These are phyloP conservation scores for Trichosporon inkin DNA, from an alignment of 1,284 basidiomycete species.

Conservation along the genomic window DNA sequence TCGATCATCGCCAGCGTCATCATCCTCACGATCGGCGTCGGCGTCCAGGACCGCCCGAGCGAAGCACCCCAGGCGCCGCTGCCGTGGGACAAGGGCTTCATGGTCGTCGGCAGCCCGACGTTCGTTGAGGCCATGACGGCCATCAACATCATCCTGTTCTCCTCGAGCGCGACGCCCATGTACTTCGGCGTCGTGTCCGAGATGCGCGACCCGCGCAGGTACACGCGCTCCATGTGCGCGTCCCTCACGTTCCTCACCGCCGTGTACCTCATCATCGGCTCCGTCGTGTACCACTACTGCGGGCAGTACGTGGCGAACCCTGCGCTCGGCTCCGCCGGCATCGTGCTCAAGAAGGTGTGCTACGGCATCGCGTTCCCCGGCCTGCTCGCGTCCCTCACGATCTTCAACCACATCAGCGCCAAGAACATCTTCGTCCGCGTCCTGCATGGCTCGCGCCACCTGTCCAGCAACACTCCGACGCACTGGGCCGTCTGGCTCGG, in stretches of 20 bases:
- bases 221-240: slow-evolving; percentile 22
- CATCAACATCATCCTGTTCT: slow-evolving; percentile 21
- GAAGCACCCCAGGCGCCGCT: slow-evolving; percentile 34
- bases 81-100: slow-evolving; percentile 35
- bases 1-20: slow-evolving; percentile 32
- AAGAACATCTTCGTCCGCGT: slow-evolving; percentile 62
- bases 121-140: slow-evolving; percentile 31
- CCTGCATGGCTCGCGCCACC: slow-evolving; percentile 58
- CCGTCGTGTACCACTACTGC: slow-evolving; percentile 36
- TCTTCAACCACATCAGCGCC: slow-evolving; percentile 51
- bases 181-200: slow-evolving; percentile 26
- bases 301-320: slow-evolving; percentile 32
- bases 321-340: slow-evolving; percentile 33
- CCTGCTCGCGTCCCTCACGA: slow-evolving; percentile 37
- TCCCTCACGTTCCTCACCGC: slow-evolving; percentile 24
- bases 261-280: slow-evolving; percentile 28
- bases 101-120: slow-evolving; percentile 28
- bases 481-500: slow-evolving; percentile 58
- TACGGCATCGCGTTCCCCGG: slow-evolving; percentile 46
- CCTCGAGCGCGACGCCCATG: slow-evolving; percentile 18
- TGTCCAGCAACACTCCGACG: slow-evolving; percentile 57
- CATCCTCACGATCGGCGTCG: slow-evolving; percentile 42
- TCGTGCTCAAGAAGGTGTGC: slow-evolving; percentile 32
- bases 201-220: slow-evolving; percentile 31
- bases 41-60: slow-evolving; percentile 41